Base-by-base conservation (phyloP, 1,139 yeast species). In the Pichia sp. region DNA sequence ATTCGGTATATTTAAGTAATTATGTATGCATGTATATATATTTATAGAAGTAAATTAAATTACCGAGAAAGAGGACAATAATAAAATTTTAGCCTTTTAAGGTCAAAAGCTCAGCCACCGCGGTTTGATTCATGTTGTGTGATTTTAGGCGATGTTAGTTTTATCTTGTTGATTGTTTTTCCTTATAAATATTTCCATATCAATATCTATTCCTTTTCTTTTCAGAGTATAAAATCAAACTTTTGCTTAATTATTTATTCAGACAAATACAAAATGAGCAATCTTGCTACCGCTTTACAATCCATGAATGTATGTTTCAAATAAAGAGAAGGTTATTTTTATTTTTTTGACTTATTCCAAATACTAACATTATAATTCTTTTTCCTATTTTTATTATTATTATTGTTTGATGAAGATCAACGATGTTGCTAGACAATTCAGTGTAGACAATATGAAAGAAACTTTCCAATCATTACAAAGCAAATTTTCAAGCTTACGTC, bases 401-500 rank as follows among this genome's bases (percentile, higher is more conserved):
- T 7, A 4, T 28, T 32, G 16, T 16, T 16, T 16, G 16, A 16
- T 16, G 16, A 39, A 45, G 48, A 7, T 48, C 7, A 39, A 40
- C 12, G 27, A 34, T 7, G 39, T 51, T 10, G 31, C 42, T 30
- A 52, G 47, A 31, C 42, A 47, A 24, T 27, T 48, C 62, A 73
- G 55, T 64, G 68, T 48, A 22, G 54, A 51, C 12, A 45, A 44
- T 24, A 32, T 51, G n/a, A 49, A 43, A 30, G 48, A 73, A 71
- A 53, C 69, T 24, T 40, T 39, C 20, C 48, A 40, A 29, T 56
- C 76, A 6, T 55, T 86, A 37, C 89, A 82, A 61, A 60, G 73
- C 38, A 78, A 83, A 50, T 71, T 89, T 51, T 70, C 95, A 46
- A 80, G 86, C 60, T 68, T 92, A 54, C 82, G 85, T 63, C 86